These are phyloP conservation scores for Polytolypa hystricis DNA, from an alignment of 2,329 filamentous ascomycete species.

Conservation along the genomic window DNA sequence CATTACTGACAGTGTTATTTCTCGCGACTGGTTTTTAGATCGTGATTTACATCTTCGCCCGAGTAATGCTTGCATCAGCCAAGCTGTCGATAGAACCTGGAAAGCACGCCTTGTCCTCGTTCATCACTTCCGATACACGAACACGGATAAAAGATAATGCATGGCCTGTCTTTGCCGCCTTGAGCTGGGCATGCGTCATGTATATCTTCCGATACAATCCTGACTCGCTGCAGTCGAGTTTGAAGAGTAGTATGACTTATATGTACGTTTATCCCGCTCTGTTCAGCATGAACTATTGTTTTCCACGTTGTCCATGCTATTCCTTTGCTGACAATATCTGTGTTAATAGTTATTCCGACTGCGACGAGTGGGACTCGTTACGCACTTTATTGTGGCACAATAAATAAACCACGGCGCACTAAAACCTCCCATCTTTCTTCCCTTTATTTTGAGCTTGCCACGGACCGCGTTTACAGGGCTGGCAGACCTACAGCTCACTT, in stretches of 20 bases:
- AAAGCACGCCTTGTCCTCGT: conserved; percentile 29
- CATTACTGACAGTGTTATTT: neutral
- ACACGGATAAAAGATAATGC: conserved; percentile 54
- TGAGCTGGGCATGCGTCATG: conserved; percentile 93
- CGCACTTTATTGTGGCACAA: conserved; percentile 82
- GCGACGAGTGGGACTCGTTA: conserved; percentile 78
- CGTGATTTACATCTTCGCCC: conserved; percentile 93
- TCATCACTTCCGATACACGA: conserved; percentile 36
- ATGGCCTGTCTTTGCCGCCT: conserved; percentile 84
- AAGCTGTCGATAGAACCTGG: conserved; percentile 64
- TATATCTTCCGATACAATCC: conserved; percentile 88
- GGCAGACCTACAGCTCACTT: too few species aligned
- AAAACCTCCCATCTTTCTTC: too few species aligned
- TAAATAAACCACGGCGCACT: too few species aligned
- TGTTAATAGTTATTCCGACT: conserved; percentile 54
- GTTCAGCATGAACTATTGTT: neutral
- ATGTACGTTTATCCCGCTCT: conserved; percentile 54
- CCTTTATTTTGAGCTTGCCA: too few species aligned
- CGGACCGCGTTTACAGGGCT: too few species aligned
- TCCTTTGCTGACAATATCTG: neutral
- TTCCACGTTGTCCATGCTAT: neutral
- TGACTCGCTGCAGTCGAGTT: conserved; percentile 77
- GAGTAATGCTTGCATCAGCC: conserved; percentile 74
- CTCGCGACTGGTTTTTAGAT: conserved; percentile 46
- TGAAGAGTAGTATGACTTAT: conserved; percentile 94